Evolutionary conservation across 139 green algal genomes (phyloP).

Genomic region (Coccomyxa sp.): DNA sequence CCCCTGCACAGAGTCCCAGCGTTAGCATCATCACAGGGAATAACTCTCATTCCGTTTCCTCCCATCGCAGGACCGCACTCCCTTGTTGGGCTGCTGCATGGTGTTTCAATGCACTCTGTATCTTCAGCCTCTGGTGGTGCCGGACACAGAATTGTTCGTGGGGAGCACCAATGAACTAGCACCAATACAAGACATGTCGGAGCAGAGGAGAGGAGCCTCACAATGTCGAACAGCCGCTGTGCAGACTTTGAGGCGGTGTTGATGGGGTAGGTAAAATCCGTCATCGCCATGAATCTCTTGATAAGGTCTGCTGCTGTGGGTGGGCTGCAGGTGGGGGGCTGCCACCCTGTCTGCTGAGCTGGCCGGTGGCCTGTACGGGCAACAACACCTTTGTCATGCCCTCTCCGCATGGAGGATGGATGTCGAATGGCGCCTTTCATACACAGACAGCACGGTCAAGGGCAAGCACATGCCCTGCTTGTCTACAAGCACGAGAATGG

Average conservation of each 20-base stretch:
- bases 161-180: neutral
- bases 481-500: no score
- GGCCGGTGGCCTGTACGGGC: no score
- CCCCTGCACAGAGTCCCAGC: neutral
- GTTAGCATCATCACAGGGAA: neutral
- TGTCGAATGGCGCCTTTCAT: no score
- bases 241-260: neutral
- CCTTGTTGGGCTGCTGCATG: no score
- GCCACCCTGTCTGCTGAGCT: neutral
- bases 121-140: no score
- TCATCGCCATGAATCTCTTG: neutral
- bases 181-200: neutral
- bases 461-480: no score
- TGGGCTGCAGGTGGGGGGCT: neutral
- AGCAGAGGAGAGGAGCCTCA: neutral
- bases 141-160: neutral
- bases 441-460: no score
- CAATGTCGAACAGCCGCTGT: neutral
- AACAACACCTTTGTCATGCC: no score
- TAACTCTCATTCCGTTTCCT: no score
- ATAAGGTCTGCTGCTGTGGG: neutral
- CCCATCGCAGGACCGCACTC: no score
- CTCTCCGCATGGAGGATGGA: no score
- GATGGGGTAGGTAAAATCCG: slow-evolving; percentile 10
- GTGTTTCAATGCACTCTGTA: no score